phyloP scores from a whole-genome alignment of 257 asterid species.

The Forsythia suspensa region DNA sequence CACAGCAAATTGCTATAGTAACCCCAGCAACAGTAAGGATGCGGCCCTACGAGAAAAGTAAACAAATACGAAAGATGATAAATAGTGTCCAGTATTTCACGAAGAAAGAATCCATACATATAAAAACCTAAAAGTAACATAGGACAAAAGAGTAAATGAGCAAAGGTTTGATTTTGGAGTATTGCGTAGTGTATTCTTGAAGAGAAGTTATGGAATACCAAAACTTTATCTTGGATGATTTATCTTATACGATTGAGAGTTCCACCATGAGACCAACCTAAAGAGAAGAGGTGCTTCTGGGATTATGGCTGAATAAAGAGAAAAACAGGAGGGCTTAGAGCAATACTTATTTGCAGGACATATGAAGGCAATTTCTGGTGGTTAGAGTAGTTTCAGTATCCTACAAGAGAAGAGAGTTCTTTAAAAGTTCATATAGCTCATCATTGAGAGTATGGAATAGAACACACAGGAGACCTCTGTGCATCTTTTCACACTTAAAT shows the following conservation, averaged over 20 bases:
- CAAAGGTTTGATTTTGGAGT: neutral
- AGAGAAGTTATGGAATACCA: neutral
- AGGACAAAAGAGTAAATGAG: neutral
- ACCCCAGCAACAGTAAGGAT: slow-evolving; percentile 84
- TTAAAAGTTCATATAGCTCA: neutral
- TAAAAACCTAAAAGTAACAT: neutral
- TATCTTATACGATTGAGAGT: too few species aligned
- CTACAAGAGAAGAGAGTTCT: neutral
- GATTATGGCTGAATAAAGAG: neutral
- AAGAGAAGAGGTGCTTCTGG: neutral
- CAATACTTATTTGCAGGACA: neutral
- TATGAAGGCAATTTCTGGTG: neutral
- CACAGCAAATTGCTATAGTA: slow-evolving; percentile 71
- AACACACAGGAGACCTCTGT: neutral
- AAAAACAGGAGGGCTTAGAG: slow-evolving; percentile 2
- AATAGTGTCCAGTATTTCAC: neutral
- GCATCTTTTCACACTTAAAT: neutral
- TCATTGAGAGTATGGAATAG: neutral
- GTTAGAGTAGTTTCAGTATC: neutral
- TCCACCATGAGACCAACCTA: neutral
- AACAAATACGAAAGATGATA: neutral
- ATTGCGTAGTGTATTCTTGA: neutral
- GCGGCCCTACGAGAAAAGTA: slow-evolving; percentile 58
- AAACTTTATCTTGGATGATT: neutral
- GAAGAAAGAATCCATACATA: neutral